phyloP scores from a whole-genome alignment of 1,139 yeast species.

The Saccharomyces hybrid region DNA sequence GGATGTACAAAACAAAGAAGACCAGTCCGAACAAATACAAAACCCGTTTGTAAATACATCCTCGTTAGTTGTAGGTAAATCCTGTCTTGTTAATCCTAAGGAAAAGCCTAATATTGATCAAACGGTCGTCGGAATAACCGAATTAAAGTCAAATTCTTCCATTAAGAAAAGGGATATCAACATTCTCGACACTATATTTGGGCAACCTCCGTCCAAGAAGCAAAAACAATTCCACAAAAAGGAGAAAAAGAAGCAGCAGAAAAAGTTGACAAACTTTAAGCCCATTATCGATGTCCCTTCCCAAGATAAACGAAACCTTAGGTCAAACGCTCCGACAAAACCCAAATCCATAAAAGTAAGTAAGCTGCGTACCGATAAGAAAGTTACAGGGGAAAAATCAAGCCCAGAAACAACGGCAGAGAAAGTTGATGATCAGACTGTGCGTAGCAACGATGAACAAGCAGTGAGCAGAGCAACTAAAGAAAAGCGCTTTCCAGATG shows the following conservation, averaged over 20 bases:
- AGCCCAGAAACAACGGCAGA: not conserved
- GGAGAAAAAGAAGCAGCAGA: slow-evolving; percentile 13
- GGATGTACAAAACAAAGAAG: slow-evolving; percentile 1
- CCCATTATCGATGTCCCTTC: slow-evolving; percentile 16
- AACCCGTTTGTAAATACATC: not conserved
- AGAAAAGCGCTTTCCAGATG: not conserved
- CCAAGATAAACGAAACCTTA: slow-evolving; percentile 9
- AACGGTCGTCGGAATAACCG: not conserved
- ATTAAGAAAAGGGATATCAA: slow-evolving; percentile 13
- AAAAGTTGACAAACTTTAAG: slow-evolving; percentile 13
- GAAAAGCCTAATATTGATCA: slow-evolving; percentile 2
- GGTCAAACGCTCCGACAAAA: not conserved
- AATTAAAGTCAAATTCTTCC: slow-evolving; percentile 3
- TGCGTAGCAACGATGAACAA: not conserved
- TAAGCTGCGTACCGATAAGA: not conserved
- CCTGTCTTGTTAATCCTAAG: not conserved
- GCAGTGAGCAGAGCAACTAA: not conserved
- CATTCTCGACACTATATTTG: slow-evolving; percentile 20
- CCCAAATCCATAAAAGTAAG: slow-evolving; percentile 5
- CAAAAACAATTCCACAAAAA: slow-evolving; percentile 1
- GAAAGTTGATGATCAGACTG: not conserved
- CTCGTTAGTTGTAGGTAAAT: not conserved
- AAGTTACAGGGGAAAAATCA: not conserved
- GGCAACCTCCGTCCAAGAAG: slow-evolving; percentile 4
- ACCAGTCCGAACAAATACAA: not conserved